Conservation (phyloP, 352 stramenopile species). For the Phytopythium helicoides region DNA sequence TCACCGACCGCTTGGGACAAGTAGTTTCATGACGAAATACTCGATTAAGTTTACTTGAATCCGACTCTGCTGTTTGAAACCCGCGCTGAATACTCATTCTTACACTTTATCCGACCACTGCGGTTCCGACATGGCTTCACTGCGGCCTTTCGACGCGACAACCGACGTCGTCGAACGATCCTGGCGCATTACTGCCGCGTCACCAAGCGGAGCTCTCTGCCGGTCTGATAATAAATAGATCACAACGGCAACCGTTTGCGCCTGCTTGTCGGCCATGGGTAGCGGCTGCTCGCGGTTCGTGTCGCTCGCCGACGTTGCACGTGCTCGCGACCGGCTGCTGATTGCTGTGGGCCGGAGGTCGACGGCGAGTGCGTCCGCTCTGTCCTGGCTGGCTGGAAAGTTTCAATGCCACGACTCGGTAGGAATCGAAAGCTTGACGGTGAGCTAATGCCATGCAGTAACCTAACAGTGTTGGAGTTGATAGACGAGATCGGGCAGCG, state of each 20-base stretch:
- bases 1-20: background rate
- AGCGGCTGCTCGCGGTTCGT: slow-evolving; percentile 23
- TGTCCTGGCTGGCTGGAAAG: slow-evolving; percentile 9
- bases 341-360: slow-evolving; percentile 21
- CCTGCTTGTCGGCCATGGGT: slow-evolving; percentile 16
- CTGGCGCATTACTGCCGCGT: background rate
- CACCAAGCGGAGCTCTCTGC: background rate
- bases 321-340: slow-evolving; percentile 32
- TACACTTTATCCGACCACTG: background rate
- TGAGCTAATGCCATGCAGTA: no score
- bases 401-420: slow-evolving; percentile 39
- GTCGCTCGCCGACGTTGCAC: slow-evolving; percentile 21
- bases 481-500: background rate
- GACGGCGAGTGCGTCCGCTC: slow-evolving; percentile 10
- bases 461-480: background rate
- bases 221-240: background rate
- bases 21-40: slow-evolving; percentile 4
- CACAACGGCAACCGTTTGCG: background rate
- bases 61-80: background rate
- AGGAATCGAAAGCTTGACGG: background rate
- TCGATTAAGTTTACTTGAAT: background rate
- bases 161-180: background rate
- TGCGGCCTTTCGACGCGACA: slow-evolving; percentile 1
- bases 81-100: background rate
- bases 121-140: background rate